These are phyloP conservation scores for Kluyveromyces nonfermentans DNA, from an alignment of 805 yeast species.

Conservation along the genomic window DNA sequence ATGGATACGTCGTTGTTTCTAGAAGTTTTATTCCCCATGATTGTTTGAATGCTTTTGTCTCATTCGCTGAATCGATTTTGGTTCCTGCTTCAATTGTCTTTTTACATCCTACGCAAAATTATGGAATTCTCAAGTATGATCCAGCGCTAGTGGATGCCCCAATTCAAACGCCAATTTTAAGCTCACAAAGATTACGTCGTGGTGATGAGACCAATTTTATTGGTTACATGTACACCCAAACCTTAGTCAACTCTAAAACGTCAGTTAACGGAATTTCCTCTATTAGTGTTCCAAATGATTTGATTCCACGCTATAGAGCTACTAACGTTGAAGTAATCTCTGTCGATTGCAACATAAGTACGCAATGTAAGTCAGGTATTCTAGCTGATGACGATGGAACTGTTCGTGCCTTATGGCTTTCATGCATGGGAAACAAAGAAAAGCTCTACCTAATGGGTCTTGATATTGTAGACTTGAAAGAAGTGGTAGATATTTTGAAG, in stretches of 20 bases:
- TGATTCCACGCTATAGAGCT: conserved; percentile 74
- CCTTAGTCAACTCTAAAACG: conserved; percentile 67
- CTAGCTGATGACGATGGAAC: conserved; percentile 70
- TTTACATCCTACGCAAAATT: conserved; percentile 80
- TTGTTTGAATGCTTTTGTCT: conserved; percentile 54
- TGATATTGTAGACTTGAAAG: conserved; percentile 56
- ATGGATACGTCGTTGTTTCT: conserved; percentile 73
- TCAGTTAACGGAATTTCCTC: conserved; percentile 69
- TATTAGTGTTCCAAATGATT: conserved; percentile 59
- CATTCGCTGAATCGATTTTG: conserved; percentile 78
- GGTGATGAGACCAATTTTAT: conserved; percentile 73
- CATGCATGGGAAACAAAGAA: conserved; percentile 73
- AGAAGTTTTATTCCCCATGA: conserved; percentile 78
- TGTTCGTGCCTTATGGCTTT: conserved; percentile 76
- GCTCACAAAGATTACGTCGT: conserved; percentile 47
- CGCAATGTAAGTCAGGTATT: conserved; percentile 73
- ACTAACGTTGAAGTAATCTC: conserved; percentile 71
- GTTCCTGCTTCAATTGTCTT: conserved; percentile 75
- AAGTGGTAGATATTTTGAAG: conserved; percentile 47
- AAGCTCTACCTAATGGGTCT: conserved; percentile 64
- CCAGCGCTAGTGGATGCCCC: conserved; percentile 65
- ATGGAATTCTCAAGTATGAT: conserved; percentile 76
- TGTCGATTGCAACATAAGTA: conserved; percentile 61
- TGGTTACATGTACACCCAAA: conserved; percentile 64
- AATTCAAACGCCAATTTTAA: conserved; percentile 56